Conservation (phyloP, 805 yeast species). For the Yarrowia alimentaria region DNA sequence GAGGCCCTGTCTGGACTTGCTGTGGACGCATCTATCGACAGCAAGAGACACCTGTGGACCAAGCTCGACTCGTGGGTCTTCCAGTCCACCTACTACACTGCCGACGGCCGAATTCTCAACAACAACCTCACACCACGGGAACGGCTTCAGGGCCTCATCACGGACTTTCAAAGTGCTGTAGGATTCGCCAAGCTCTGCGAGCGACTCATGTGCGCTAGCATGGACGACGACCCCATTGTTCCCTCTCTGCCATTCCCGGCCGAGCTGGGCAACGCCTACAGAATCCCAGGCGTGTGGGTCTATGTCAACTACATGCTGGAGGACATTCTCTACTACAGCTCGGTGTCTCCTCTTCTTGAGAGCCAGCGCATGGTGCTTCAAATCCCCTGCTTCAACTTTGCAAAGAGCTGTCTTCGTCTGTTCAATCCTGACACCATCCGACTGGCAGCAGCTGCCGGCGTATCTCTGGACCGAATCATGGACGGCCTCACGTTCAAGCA, state of each 20-base stretch:
- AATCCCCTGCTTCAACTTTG: slow-evolving; percentile 50
- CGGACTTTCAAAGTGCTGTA: slow-evolving; percentile 52
- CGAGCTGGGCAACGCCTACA: slow-evolving; percentile 58
- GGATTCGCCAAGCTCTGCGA: slow-evolving; percentile 63
- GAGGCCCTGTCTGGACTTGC: slow-evolving; percentile 59
- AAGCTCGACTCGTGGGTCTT: slow-evolving; percentile 69
- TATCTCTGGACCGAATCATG: slow-evolving; percentile 48
- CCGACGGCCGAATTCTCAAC: slow-evolving; percentile 36
- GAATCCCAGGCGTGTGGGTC: slow-evolving; percentile 73
- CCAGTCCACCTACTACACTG: slow-evolving; percentile 36
- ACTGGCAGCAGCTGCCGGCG: slow-evolving; percentile 52
- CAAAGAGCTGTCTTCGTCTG: slow-evolving; percentile 49
- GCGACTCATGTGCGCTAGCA: slow-evolving; percentile 41
- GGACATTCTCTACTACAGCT: slow-evolving; percentile 60
- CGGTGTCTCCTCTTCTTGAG: slow-evolving; percentile 42
- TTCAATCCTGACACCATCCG: slow-evolving; percentile 54
- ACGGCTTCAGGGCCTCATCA: slow-evolving; percentile 48
- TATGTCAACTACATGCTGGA: slow-evolving; percentile 71
- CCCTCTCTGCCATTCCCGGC: slow-evolving; percentile 57
- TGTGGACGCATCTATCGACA: slow-evolving; percentile 41
- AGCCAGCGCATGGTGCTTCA: slow-evolving; percentile 51
- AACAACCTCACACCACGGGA: slow-evolving; percentile 44
- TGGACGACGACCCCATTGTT: slow-evolving; percentile 33
- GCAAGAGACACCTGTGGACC: slow-evolving; percentile 61
- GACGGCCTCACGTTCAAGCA: slow-evolving; percentile 48